Conservation (phyloP, 257 asterid genomes). For the Ehretia macrophylla region DNA sequence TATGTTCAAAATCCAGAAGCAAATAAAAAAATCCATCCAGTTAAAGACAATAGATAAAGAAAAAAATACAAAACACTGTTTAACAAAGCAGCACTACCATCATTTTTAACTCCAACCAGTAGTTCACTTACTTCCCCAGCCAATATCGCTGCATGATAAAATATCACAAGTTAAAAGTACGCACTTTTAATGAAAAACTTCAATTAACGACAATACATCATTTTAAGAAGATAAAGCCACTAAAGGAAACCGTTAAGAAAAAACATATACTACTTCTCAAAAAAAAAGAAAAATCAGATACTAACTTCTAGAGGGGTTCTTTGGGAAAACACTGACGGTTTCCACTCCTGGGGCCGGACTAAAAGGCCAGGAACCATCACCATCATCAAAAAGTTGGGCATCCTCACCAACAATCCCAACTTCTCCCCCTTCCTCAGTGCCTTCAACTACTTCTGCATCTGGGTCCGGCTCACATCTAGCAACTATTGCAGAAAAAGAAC, state of each 20-base stretch:
- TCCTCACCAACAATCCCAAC: slow-evolving; percentile 90
- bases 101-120: slow-evolving; percentile 84
- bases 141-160: slow-evolving; percentile 47
- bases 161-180: background rate
- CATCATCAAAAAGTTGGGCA: slow-evolving; percentile 59
- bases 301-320: slow-evolving; percentile 76
- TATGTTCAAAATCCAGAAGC: background rate
- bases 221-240: background rate
- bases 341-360: slow-evolving; percentile 82
- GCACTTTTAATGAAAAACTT: background rate
- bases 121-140: slow-evolving; percentile 94
- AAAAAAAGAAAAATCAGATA: background rate
- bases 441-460: slow-evolving; percentile 22
- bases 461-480: slow-evolving; percentile 60
- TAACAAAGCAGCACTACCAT: slow-evolving; percentile 44
- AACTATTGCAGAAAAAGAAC: slow-evolving; percentile 34
- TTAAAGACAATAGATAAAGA: background rate
- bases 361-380: slow-evolving; percentile 37
- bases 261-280: too few species aligned
- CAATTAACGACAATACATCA: background rate
- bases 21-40: background rate
- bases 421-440: slow-evolving; percentile 58
- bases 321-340: slow-evolving; percentile 85
- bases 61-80: slow-evolving; percentile 3
- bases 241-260: background rate